A percentile compares a stretch with the other conserved stretches of the same genome.
These are phyloP conservation scores for Zygotorulaspora chibaensis DNA, from an alignment of 805 yeast genomes.

Conservation along the genomic window DNA sequence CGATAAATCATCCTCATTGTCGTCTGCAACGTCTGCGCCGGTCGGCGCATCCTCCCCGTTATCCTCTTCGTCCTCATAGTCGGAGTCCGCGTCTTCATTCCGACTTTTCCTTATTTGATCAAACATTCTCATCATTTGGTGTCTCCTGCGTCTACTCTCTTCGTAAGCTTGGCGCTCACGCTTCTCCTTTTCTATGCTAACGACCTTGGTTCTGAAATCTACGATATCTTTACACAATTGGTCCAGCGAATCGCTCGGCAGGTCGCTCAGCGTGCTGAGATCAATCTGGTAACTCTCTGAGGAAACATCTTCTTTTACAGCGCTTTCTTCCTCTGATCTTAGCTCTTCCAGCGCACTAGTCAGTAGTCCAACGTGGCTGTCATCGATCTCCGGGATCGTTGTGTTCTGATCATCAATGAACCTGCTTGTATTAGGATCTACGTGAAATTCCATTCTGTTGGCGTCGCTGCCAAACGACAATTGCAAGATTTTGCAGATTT, in stretches of 20 bases:
- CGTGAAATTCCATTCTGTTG: constrained; percentile 11
- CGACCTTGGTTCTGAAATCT: constrained; percentile 52
- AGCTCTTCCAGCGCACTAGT: neutral
- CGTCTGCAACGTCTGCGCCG: constrained; percentile 9
- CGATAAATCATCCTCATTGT: constrained; percentile 14
- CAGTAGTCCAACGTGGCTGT: constrained; percentile 1
- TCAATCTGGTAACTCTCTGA: constrained; percentile 26
- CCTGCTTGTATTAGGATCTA: constrained; percentile 20
- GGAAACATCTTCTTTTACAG: constrained; percentile 6
- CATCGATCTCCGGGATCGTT: constrained; percentile 1
- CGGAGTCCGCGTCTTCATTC: constrained; percentile 4
- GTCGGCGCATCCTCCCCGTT: constrained; percentile 8
- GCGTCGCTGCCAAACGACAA: neutral
- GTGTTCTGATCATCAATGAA: constrained; percentile 14
- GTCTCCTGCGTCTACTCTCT: constrained; percentile 26
- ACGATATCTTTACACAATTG: constrained; percentile 44
- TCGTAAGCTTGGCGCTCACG: constrained; percentile 40
- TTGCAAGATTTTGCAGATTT: constrained; percentile 5
- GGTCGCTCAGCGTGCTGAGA: constrained; percentile 28
- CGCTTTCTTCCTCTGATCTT: neutral
- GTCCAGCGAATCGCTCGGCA: constrained; percentile 27
- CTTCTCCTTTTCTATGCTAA: constrained; percentile 48
- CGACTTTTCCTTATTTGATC: constrained; percentile 26
- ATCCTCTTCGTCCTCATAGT: constrained; percentile 12
- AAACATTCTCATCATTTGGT: constrained; percentile 27